Conservation (phyloP, 1,284 basidiomycete species). For the Microbotryum saponariae region DNA sequence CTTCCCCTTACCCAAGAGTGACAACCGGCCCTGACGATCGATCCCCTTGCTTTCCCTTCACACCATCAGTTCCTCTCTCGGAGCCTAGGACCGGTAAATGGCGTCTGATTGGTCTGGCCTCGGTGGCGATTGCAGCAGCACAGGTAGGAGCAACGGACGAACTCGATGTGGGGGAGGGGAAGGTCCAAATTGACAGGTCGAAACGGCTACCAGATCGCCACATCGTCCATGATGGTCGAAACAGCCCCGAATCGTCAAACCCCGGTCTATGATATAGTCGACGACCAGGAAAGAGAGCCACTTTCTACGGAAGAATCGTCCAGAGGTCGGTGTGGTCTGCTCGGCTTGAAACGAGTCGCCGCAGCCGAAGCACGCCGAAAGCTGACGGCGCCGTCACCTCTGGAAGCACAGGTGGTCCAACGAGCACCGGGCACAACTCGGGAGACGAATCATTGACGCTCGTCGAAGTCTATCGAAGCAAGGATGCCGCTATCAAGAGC, state of each 20-base stretch:
- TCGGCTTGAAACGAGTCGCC: background rate
- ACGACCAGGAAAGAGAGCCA: constrained; percentile 19
- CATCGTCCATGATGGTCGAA: constrained; percentile 17
- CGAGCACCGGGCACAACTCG: too few species aligned
- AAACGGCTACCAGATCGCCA: constrained; percentile 6
- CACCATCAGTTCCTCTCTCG: constrained; percentile 30
- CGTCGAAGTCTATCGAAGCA: constrained; percentile 10
- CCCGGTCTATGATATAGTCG: background rate
- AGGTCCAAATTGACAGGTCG: too few species aligned
- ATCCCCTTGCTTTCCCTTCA: constrained; percentile 11
- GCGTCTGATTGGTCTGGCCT: constrained; percentile 27
- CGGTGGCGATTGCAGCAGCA: constrained; percentile 1
- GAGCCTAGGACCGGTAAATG: constrained; percentile 17
- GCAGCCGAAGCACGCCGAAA: background rate
- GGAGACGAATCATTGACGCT: constrained; percentile 6
- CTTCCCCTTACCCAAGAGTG: too few species aligned
- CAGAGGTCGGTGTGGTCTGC: background rate
- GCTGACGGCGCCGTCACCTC: background rate
- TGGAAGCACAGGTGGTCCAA: background rate
- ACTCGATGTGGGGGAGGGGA: too few species aligned
- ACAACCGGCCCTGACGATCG: too few species aligned
- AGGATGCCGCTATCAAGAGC: constrained; percentile 10
- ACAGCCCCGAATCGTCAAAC: background rate
- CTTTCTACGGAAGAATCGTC: background rate
- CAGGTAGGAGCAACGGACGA: constrained; percentile 8